Evolutionary conservation across 768 basidiomycete genomes (phyloP).

Genomic region (Pulveroboletus sp.): DNA sequence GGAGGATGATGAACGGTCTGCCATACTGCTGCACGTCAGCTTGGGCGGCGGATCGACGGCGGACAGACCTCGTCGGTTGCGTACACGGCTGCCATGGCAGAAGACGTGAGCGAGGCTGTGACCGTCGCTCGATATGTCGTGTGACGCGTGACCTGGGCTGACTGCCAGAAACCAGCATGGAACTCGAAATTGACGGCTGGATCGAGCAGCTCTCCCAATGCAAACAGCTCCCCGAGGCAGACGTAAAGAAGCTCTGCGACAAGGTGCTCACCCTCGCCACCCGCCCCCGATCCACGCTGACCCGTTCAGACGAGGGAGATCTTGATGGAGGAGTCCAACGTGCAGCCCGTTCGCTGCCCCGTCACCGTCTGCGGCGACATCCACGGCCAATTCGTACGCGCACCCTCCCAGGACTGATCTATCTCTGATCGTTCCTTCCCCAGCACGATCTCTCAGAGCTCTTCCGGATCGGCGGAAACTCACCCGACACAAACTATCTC

Average conservation of each 20-base stretch:
- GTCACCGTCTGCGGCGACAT: constrained; percentile 99
- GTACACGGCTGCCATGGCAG: constrained; percentile 63
- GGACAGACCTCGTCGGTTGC: constrained; percentile 77
- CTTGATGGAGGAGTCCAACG: constrained; percentile 98
- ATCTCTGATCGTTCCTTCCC: constrained; percentile 21
- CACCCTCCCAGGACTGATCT: constrained; percentile 18
- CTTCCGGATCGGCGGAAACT: constrained; percentile 97
- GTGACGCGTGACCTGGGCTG: constrained; percentile 28
- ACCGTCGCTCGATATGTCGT: constrained; percentile 19
- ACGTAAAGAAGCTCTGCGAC: constrained; percentile 98
- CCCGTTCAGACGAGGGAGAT: constrained; percentile 86
- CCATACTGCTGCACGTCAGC: constrained; percentile 60
- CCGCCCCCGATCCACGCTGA: constrained; percentile 12
- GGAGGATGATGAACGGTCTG: constrained; percentile 94
- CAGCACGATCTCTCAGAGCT: constrained; percentile 99
- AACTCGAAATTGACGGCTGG: constrained; percentile 90
- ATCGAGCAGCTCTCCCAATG: constrained; percentile 95
- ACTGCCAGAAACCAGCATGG: constrained; percentile 32
- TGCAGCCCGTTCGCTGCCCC: constrained; percentile 96
- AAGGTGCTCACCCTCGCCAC: constrained; percentile 54
- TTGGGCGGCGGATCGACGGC: background rate
- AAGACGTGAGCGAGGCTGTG: constrained; percentile 26
- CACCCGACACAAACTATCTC: constrained; percentile 98
- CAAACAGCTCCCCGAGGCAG: constrained; percentile 91
- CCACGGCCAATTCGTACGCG: constrained; percentile 98